Evolutionary conservation across 140 eudicot species (phyloP).

Genomic region (Erigeron philadelphicus): DNA sequence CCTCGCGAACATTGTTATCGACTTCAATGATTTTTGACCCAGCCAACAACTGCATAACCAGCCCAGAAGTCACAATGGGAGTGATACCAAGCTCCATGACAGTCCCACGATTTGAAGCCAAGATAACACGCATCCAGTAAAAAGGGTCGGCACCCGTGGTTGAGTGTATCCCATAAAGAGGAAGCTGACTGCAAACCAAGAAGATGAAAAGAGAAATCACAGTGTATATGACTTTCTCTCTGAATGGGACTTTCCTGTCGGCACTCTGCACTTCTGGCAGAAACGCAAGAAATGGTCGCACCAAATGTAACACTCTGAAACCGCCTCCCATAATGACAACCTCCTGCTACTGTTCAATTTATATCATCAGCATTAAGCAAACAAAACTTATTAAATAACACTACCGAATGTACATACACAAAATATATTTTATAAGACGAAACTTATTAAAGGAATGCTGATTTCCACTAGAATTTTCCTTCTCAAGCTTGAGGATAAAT

Average conservation of each 20-base stretch:
- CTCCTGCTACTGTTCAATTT: too few species aligned
- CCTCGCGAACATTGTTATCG: conserved; percentile 34
- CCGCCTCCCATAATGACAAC: conserved; percentile 27
- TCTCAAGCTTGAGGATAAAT: too few species aligned
- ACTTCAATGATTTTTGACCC: conserved; percentile 33
- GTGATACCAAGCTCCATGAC: conserved; percentile 36
- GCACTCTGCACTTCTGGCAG: conserved; percentile 32
- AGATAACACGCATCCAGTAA: conserved; percentile 34
- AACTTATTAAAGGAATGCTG: too few species aligned
- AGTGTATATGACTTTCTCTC: conserved; percentile 32
- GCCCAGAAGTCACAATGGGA: conserved; percentile 32
- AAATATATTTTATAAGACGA: too few species aligned
- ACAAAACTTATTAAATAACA: too few species aligned
- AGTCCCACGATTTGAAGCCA: conserved; percentile 31
- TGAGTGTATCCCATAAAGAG: conserved; percentile 31
- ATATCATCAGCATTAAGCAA: too few species aligned
- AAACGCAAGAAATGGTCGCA: conserved; percentile 27
- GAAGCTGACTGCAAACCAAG: conserved; percentile 34
- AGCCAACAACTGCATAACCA: conserved; percentile 33
- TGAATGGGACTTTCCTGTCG: conserved; percentile 30
- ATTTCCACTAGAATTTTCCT: too few species aligned
- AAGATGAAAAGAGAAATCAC: conserved; percentile 32
- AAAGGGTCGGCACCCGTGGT: conserved; percentile 32
- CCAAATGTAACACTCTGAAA: conserved; percentile 31
- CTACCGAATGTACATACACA: too few species aligned